phyloP scores from a whole-genome alignment of 202 grass and related monocot species.

The Eragrostis tef region DNA sequence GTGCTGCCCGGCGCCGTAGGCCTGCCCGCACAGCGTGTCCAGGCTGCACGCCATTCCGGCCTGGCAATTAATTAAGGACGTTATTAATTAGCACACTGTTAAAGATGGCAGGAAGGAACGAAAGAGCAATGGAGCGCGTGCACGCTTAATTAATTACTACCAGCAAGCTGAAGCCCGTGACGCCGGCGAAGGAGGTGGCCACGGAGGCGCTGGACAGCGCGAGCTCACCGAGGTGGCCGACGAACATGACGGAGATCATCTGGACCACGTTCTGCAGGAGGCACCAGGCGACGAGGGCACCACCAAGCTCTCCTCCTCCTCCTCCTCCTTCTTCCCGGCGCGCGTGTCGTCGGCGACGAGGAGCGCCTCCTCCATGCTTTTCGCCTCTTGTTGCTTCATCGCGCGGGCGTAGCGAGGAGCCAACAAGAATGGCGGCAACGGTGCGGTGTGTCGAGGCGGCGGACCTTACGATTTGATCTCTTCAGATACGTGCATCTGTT shows the following conservation, averaged over 20 bases:
- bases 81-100: too few species aligned
- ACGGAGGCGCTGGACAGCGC: conserved; percentile 26
- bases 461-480: not conserved
- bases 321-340: not conserved
- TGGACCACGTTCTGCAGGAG: conserved; percentile 15
- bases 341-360: not conserved
- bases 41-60: conserved; percentile 48
- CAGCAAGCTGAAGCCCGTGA: conserved; percentile 43
- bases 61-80: not conserved
- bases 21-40: conserved; percentile 57
- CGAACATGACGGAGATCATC: conserved; percentile 37
- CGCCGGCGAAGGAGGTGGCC: conserved; percentile 38
- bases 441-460: not conserved
- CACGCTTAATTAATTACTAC: not conserved
- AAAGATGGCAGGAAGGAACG: too few species aligned
- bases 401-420: not conserved
- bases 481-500: not conserved
- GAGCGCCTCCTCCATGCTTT: conserved; percentile 19
- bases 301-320: not conserved
- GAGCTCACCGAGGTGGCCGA: conserved; percentile 38
- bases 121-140: not conserved
- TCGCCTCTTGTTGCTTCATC: not conserved
- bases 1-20: conserved; percentile 49
- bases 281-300: not conserved
- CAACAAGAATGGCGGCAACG: not conserved